Base-by-base conservation (phyloP, 139 green algal genomes). In the Yamagishiella unicocca region DNA sequence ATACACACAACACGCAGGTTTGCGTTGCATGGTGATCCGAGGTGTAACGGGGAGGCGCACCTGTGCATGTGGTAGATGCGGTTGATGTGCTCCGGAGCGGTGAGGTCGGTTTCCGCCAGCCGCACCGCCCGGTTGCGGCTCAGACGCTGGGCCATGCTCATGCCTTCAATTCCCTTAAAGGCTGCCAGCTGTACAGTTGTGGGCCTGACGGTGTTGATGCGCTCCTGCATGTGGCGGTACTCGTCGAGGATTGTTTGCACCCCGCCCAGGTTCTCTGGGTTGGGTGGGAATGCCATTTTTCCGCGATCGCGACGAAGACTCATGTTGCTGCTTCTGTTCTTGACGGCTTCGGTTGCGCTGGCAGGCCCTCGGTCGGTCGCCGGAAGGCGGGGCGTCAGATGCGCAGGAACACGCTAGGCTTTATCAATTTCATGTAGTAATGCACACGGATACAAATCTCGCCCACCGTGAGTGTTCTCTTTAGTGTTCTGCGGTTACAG, bases 11-110 rank as follows among this genome's bases (percentile, higher is more conserved):
- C n/a, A n/a, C n/a, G n/a, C n/a, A n/a, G n/a, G n/a, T n/a, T n/a
- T n/a, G n/a, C n/a, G n/a, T n/a, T n/a, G n/a, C n/a, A n/a, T n/a
- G n/a, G n/a, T n/a, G n/a, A n/a, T n/a, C n/a, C n/a, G n/a, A n/a
- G 50, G 12, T 58, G 17, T 17, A 58, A 58, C 50, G 50, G 14
- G 12, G 12, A n/a, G 54, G 68, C 76, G 27, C 40, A 78, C 38
- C 87, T 33, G 43, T 90, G 73, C 78, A 88, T 53, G 87, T 90
- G 79, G 68, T 90, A 87, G 12, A 90, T 31, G 33, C 66, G 46
- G 40, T 55, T 87, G 22, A 83, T 38, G 70, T 90, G 87, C 38
- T 90, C 70, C 22, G 68, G 29, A 12, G 43, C 53, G 0, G 27
- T 42, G 3, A n/a, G 79, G 29, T 85, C 58, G 25, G 19, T 71